Percentiles rank a stretch among this genome's conserved stretches.
phyloP scores from a whole-genome alignment of 2,329 filamentous ascomycete species.

The Fragosphaeria purpurea region DNA sequence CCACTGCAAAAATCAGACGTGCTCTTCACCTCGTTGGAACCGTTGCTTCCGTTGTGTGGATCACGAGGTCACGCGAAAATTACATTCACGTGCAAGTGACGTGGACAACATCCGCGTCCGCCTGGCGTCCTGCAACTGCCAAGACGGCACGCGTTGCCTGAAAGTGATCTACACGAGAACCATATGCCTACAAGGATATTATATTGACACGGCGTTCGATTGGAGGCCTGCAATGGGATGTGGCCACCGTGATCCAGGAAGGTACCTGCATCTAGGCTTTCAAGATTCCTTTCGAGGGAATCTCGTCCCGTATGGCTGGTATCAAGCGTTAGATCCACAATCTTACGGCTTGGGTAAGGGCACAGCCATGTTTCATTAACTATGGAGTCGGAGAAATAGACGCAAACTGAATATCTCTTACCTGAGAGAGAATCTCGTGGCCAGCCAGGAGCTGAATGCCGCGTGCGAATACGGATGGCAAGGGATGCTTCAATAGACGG shows the following conservation, averaged over 20 bases:
- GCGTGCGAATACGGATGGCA: not conserved
- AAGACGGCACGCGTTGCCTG: not conserved
- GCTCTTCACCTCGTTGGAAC: not conserved
- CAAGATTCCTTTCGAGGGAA: not conserved
- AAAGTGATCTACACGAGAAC: conserved; percentile 3
- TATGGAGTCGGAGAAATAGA: not conserved
- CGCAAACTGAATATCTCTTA: not conserved
- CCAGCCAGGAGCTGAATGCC: not conserved
- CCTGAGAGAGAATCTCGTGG: not conserved
- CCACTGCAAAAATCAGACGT: too few relatives aligned
- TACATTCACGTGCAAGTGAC: not conserved
- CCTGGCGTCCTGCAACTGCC: not conserved
- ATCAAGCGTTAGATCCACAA: conserved; percentile 1
- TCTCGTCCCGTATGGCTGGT: conserved; percentile 2
- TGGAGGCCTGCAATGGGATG: not conserved
- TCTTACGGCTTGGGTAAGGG: not conserved
- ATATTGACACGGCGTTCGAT: not conserved
- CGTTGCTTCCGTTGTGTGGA: not conserved
- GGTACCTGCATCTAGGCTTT: not conserved
- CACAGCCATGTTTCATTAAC: not conserved
- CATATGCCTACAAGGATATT: conserved; percentile 3
- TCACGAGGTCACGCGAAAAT: not conserved
- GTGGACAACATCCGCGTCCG: not conserved
- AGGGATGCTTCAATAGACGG: not conserved
- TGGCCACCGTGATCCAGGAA: not conserved